A percentile compares a stretch with the other conserved stretches of the same genome.
Conservation (phyloP, 352 stramenopile genomes). For the Phytopythium kandeliae region DNA sequence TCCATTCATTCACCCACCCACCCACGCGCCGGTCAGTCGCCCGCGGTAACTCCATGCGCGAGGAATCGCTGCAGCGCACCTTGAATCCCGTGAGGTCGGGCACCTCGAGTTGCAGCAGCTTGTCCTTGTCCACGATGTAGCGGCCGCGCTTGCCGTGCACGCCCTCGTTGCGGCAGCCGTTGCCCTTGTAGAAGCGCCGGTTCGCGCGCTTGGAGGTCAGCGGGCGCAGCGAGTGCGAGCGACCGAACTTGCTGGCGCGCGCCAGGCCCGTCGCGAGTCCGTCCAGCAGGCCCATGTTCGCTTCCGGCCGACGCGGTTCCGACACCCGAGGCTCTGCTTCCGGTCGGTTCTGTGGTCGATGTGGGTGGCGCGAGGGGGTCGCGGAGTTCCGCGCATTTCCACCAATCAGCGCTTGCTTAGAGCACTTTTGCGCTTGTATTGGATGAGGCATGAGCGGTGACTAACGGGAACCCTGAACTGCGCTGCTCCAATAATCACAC, state of each 20-base stretch:
- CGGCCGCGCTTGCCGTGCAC: constrained; percentile 88
- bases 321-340: no score
- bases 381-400: no score
- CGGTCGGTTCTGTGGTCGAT: no score
- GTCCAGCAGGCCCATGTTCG: constrained; percentile 73
- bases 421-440: no score
- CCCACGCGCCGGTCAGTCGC: not conserved
- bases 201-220: constrained; percentile 92
- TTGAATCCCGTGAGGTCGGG: constrained; percentile 93
- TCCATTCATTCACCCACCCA: no score
- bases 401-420: no score
- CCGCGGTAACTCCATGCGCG: constrained; percentile 2
- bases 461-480: no score
- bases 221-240: constrained; percentile 77
- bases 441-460: no score
- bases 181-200: constrained; percentile 96
- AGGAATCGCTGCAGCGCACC: constrained; percentile 17
- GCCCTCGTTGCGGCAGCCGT: constrained; percentile 91
- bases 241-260: constrained; percentile 82
- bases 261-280: constrained; percentile 64
- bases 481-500: no score
- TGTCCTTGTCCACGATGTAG: constrained; percentile 90
- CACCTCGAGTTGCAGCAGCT: constrained; percentile 90
- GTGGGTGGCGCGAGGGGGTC: no score
- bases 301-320: no score